Evolutionary conservation across 768 basidiomycete genomes (phyloP), one percentile per base, ranked within the genome.

Genomic region (Tricholoma sp.): DNA sequence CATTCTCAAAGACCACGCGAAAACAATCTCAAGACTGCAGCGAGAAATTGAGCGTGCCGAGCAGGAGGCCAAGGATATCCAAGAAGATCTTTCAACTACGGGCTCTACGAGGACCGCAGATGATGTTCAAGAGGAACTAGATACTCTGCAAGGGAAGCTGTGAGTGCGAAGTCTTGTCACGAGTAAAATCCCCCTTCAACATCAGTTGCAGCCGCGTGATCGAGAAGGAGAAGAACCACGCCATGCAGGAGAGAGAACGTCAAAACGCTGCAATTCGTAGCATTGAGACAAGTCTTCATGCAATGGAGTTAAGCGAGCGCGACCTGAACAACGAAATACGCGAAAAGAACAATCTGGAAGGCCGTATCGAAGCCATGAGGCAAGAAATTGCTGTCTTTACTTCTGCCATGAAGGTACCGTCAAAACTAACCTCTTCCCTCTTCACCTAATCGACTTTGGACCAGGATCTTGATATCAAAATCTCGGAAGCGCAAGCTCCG

Each of bases 91-190:
- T 13, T 72, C 79, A 17, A 71, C 79, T 6, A 85, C 85, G 2
- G 95, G 94, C 2, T 88, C 87, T 33, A 80, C 82, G 12, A 91
- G 85, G 70, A 94, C 94, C 1, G 81, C 83, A 0, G 90, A 93
- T 47, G 94, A 95, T 48, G 87, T 98, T 13, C 89, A 98, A 68
- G 72, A 63, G 24, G 87, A 97, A 65, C 75, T 97, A 6, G 83
- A 88, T 54, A 70, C 72, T 1, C 67, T 95, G 20, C 75, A 79
- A 1, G 73, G 72, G 13, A 77, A 87, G 58, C 76, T 93, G 94
- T 96, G 63, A 65, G 84, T 70, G 44, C 56, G 17, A 31, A 29
- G 31, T 24, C n/a, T 10, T 10, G 33, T 44, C 44, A 42, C 45
- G 33, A 2, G 20, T 39, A n/a, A 53, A 24, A 18, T 49, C 34